These are phyloP conservation scores for Diaporthe nobilis DNA, from an alignment of 2,329 filamentous ascomycete genomes.

Conservation along the genomic window DNA sequence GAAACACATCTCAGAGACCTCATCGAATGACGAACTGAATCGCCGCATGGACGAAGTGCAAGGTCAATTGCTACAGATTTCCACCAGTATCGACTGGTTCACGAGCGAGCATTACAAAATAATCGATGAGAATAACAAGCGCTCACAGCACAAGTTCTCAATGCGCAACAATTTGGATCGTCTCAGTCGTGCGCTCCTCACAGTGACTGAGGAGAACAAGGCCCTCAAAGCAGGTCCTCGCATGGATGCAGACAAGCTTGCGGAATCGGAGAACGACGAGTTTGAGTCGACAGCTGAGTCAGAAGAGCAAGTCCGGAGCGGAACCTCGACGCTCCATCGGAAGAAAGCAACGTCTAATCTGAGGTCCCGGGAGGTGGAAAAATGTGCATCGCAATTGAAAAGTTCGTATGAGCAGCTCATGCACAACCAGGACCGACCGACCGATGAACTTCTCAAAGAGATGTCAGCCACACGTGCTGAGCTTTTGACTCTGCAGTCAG, in stretches of 20 bases:
- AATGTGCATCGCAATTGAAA: no score
- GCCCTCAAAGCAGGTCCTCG: background rate
- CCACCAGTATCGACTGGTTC: background rate
- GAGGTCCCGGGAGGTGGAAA: background rate
- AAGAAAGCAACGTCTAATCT: background rate
- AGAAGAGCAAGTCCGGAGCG: background rate
- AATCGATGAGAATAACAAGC: background rate
- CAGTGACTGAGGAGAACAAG: background rate
- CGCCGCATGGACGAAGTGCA: background rate
- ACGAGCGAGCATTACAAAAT: background rate
- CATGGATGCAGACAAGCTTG: no score
- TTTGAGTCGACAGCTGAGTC: background rate
- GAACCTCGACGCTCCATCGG: background rate
- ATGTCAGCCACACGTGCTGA: background rate
- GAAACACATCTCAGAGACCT: background rate
- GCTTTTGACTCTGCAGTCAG: background rate
- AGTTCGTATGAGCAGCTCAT: background rate
- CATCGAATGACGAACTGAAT: background rate
- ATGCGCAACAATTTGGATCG: background rate
- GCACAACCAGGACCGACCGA: background rate
- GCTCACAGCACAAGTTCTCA: background rate
- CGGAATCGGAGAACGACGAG: background rate
- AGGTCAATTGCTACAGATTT: background rate
- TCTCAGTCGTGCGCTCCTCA: background rate
- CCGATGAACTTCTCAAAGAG: no score